Evolutionary conservation across 768 basidiomycete genomes (phyloP).

Genomic region (Macrolepiota dolichaula): DNA sequence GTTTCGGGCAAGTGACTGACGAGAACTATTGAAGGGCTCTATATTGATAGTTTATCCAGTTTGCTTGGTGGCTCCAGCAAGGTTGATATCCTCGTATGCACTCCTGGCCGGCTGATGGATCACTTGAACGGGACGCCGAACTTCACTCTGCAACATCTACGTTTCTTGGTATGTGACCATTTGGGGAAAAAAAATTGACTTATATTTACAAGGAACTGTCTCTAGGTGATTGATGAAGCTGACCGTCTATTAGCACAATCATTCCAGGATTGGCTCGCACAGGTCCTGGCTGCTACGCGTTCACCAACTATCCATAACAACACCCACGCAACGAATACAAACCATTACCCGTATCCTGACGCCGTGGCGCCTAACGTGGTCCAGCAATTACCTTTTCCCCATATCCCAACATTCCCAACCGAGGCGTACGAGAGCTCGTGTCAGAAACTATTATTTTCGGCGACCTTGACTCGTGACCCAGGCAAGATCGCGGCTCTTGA

Average conservation of each 20-base stretch:
- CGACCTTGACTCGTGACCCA: slow-evolving; percentile 92
- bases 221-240: slow-evolving; percentile 93
- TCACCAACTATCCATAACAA: slow-evolving; percentile 16
- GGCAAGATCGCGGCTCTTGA: slow-evolving; percentile 85
- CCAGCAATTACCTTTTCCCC: slow-evolving; percentile 35
- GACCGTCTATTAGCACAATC: slow-evolving; percentile 94
- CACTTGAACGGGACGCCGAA: slow-evolving; percentile 86
- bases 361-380: slow-evolving; percentile 62
- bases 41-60: slow-evolving; percentile 30
- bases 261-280: slow-evolving; percentile 92
- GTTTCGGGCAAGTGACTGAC: slow-evolving; percentile 38
- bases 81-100: slow-evolving; percentile 92
- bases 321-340: not conserved
- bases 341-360: slow-evolving; percentile 35
- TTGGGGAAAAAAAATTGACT: not conserved
- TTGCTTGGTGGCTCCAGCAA: slow-evolving; percentile 84
- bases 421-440: slow-evolving; percentile 66
- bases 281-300: slow-evolving; percentile 74
- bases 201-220: not conserved
- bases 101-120: slow-evolving; percentile 93
- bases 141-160: slow-evolving; percentile 90
- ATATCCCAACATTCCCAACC: slow-evolving; percentile 45
- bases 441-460: slow-evolving; percentile 95
- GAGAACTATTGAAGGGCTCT: not conserved
- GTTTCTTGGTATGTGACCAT: slow-evolving; percentile 72